Percentiles rank a stretch among this genome's conserved stretches.
Evolutionary conservation across 176 grass and related monocot species (phyloP).

Genomic region (Musa acuminata): DNA sequence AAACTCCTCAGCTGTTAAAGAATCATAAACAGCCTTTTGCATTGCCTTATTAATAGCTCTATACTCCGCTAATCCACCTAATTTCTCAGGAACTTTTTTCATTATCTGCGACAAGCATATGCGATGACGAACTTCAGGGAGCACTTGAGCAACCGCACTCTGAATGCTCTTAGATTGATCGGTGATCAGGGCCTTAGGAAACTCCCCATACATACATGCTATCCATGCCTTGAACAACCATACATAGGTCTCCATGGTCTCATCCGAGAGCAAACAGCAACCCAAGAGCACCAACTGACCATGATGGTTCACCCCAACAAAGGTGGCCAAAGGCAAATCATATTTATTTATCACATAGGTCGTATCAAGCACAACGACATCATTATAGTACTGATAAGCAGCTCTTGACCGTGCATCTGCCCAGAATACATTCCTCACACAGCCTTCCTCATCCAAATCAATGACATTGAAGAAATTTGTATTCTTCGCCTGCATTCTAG

Average conservation of each 20-base stretch:
- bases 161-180: slow-evolving; percentile 12
- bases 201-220: slow-evolving; percentile 18
- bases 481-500: slow-evolving; percentile 93
- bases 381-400: slow-evolving; percentile 76
- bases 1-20: slow-evolving; percentile 28
- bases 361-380: slow-evolving; percentile 67
- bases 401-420: slow-evolving; percentile 80
- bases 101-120: slow-evolving; percentile 24
- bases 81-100: slow-evolving; percentile 21
- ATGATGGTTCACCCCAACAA: slow-evolving; percentile 89
- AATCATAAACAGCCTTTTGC: slow-evolving; percentile 24
- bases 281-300: slow-evolving; percentile 72
- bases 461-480: slow-evolving; percentile 78
- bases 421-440: slow-evolving; percentile 71
- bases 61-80: slow-evolving; percentile 10
- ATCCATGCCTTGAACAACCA: slow-evolving; percentile 25
- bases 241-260: slow-evolving; percentile 33
- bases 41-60: slow-evolving; percentile 17
- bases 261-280: slow-evolving; percentile 70
- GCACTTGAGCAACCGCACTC: slow-evolving; percentile 10
- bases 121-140: slow-evolving; percentile 12
- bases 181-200: slow-evolving; percentile 17
- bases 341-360: slow-evolving; percentile 63
- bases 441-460: slow-evolving; percentile 80
- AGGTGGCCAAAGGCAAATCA: slow-evolving; percentile 79